phyloP scores from a whole-genome alignment of 305 asterid species.

The Vinca major region DNA sequence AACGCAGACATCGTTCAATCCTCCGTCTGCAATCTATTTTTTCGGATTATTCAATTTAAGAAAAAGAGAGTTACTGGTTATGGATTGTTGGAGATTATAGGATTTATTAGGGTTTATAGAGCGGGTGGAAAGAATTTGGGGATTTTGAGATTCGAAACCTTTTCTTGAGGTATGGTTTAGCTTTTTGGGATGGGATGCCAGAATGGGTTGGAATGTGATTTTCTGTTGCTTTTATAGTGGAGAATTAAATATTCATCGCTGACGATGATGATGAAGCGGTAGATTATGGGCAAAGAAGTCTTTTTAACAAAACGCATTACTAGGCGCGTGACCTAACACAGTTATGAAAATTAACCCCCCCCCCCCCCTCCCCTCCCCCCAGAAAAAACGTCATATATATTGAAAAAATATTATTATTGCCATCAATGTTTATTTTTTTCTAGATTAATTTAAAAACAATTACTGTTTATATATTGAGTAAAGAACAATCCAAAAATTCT shows the following conservation, averaged over 20 bases:
- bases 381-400: too few relatives aligned
- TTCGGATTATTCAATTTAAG: background rate
- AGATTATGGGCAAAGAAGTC: background rate
- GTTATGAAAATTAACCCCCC: too few relatives aligned
- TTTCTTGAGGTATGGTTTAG: conserved; percentile 19
- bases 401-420: too few relatives aligned
- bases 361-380: too few relatives aligned
- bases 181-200: background rate
- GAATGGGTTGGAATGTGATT: background rate
- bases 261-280: conserved; percentile 3
- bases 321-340: too few relatives aligned
- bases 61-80: background rate
- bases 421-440: too few relatives aligned
- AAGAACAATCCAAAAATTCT: too few relatives aligned
- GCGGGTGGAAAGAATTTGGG: background rate
- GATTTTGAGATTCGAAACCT: conserved; percentile 31
- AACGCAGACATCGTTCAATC: conserved; percentile 55
- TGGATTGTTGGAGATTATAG: background rate
- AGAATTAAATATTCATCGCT: background rate
- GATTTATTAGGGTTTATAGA: conserved; percentile 11
- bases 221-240: background rate
- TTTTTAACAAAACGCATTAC: background rate
- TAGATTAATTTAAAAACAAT: too few relatives aligned
- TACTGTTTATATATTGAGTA: too few relatives aligned
- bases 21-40: conserved; percentile 7